Evolutionary conservation across 73 alveolate species (phyloP).

Genomic region (Symbiodinium natans): DNA sequence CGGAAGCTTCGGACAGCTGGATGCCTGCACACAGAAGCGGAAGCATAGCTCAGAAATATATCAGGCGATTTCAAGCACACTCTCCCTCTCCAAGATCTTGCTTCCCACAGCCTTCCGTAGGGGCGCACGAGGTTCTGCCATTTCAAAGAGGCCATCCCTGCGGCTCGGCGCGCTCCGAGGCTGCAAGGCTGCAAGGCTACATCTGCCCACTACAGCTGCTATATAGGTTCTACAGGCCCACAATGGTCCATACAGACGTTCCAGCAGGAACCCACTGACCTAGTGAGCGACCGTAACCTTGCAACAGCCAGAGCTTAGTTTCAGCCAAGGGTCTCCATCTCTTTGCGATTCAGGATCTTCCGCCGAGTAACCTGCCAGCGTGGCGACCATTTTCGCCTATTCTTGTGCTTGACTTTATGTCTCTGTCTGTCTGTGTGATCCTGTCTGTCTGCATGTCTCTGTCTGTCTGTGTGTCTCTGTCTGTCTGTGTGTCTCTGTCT

Average conservation of each 20-base stretch:
- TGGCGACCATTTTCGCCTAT: too few species aligned
- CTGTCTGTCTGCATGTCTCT: background rate
- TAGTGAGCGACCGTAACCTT: too few species aligned
- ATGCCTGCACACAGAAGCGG: background rate
- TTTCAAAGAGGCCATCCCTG: background rate
- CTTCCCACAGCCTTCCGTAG: background rate
- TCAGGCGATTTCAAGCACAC: background rate
- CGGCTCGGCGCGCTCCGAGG: background rate
- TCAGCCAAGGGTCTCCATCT: background rate
- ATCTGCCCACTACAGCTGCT: too few species aligned
- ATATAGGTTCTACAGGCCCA: too few species aligned
- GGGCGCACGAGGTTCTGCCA: background rate
- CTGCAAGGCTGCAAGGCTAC: too few species aligned
- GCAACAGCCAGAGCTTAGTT: too few species aligned
- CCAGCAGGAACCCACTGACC: too few species aligned
- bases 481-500: too few species aligned
- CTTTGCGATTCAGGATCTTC: background rate
- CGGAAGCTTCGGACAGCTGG: constrained; percentile 77
- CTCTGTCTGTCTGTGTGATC: too few species aligned
- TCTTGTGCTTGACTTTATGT: too few species aligned
- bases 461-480: too few species aligned
- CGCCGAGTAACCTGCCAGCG: background rate
- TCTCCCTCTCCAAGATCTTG: background rate
- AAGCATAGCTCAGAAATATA: background rate
- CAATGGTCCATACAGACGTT: too few species aligned